Conservation (phyloP, 768 basidiomycete genomes). For the Coprinellus micaceus region DNA sequence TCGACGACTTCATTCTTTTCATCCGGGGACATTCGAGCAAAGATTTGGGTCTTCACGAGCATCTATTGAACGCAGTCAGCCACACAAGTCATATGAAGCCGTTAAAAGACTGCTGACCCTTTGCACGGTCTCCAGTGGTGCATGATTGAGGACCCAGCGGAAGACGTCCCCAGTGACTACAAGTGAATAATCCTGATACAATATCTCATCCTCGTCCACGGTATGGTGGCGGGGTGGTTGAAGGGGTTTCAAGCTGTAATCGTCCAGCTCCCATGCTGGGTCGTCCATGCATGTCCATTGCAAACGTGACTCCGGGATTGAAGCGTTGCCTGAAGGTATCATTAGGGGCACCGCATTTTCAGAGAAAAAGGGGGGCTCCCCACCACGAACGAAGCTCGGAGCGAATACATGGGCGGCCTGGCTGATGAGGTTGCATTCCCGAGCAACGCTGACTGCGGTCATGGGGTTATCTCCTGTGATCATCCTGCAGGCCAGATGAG, state of each 20-base stretch:
- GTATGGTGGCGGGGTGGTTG: slow-evolving; percentile 67
- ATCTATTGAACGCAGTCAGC: slow-evolving; percentile 53
- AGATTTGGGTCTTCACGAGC: slow-evolving; percentile 95
- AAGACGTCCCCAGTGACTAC: slow-evolving; percentile 95
- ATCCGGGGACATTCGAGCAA: slow-evolving; percentile 98
- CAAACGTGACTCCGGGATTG: slow-evolving; percentile 55
- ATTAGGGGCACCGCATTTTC: slow-evolving; percentile 1
- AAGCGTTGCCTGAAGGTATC: slow-evolving; percentile 45
- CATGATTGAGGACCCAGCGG: slow-evolving; percentile 96
- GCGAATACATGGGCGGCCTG: slow-evolving; percentile 87
- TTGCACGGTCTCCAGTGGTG: slow-evolving; percentile 89
- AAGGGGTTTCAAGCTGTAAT: slow-evolving; percentile 82
- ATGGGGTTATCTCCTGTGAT: slow-evolving; percentile 97
- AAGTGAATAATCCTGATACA: slow-evolving; percentile 84
- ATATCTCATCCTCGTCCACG: slow-evolving; percentile 66
- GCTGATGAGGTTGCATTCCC: slow-evolving; percentile 87
- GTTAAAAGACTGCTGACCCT: slow-evolving; percentile 51
- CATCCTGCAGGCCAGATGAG: slow-evolving; percentile 94
- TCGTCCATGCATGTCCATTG: slow-evolving; percentile 96
- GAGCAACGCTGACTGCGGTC: slow-evolving; percentile 94
- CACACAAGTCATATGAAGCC: background rate
- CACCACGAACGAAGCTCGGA: slow-evolving; percentile 76
- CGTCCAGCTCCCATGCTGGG: slow-evolving; percentile 75
- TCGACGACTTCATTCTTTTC: slow-evolving; percentile 99
- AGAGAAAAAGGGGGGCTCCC: slow-evolving; percentile 4